Conservation (phyloP, 345 rosid genomes). For the Citrus australasica region DNA sequence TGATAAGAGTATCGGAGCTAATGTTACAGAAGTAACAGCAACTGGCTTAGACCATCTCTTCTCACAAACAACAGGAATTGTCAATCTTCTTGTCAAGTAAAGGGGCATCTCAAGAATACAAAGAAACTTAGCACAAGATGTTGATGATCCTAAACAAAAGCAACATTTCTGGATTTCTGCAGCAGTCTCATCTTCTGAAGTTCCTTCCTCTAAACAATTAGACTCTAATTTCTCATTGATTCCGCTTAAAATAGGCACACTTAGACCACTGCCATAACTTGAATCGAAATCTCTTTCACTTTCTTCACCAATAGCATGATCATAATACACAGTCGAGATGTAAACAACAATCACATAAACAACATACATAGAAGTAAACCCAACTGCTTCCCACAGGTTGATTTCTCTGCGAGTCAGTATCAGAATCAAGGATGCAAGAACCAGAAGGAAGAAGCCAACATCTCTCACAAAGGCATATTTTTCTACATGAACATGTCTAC, state of each 20-base stretch:
- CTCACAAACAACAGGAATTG: conserved; percentile 69
- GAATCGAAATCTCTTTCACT: conserved; percentile 14
- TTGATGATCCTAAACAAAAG: conserved; percentile 18
- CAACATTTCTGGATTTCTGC: conserved; percentile 20
- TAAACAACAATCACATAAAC: conserved; percentile 62
- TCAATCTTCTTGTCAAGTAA: conserved; percentile 70
- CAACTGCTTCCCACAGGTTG: conserved; percentile 60
- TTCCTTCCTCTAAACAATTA: conserved; percentile 22
- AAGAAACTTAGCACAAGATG: conserved; percentile 27
- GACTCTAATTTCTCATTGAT: conserved; percentile 35
- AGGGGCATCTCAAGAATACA: conserved; percentile 61
- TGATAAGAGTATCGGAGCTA: conserved; percentile 69
- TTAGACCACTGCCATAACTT: conserved; percentile 25
- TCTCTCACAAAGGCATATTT: conserved; percentile 67
- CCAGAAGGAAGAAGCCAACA: conserved; percentile 54
- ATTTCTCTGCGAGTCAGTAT: conserved; percentile 49
- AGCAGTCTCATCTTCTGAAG: conserved; percentile 20
- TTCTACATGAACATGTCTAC: conserved; percentile 35
- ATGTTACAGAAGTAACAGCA: conserved; percentile 55
- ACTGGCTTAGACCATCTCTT: conserved; percentile 73
- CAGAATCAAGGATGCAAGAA: conserved; percentile 46
- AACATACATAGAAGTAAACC: conserved; percentile 51
- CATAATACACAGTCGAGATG: conserved; percentile 20
- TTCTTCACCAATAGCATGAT: conserved; percentile 9
- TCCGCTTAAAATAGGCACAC: conserved; percentile 34